Evolutionary conservation across 345 rosid genomes (phyloP), one percentile per base, ranked within the genome.

Genomic region (Cochlearia excelsa): DNA sequence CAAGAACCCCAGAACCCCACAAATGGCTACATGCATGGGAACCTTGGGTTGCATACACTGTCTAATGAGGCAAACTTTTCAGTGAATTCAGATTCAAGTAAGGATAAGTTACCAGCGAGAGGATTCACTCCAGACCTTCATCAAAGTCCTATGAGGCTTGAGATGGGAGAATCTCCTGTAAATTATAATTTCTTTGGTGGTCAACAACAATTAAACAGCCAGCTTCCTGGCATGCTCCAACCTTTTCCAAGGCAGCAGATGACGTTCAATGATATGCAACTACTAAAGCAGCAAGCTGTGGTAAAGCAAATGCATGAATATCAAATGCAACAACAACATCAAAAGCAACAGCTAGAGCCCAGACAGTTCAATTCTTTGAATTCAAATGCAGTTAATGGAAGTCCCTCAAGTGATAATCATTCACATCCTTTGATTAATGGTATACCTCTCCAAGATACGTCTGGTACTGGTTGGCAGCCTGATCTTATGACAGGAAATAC

Each of bases 201-300:
- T 65, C 94, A 79, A 56, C 94, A 79, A 46, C 97, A 79, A 65
- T 46, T 77, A 74, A 79, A 70, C 48, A 67, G 68, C 71, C 99
- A 82, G 71, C 79, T 72, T 55, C 77, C 80, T 63, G 81, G 80
- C 70, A 77, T 74, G 73, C 51, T 82, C 73, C 95, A 81, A 66
- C 70, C 86, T 39, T 75, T 80, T 33, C 78, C 88, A 16, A 82
- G 83, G 78, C 97, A 83, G 80, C 89, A 81, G 69, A 70, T 81
- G 30, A 86, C 84, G 63, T 70, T 76, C 63, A 75, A 58, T 72
- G 99, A 87, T 48, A 71, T 85, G 86, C 95, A 84, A 72, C 74
- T 93, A 27, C 41, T 86, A 39, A 96, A 89, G 69, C 90, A 93
- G 60, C 85, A 87, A 55, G 60, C 76, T 51, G 79, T 89, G 79